phyloP scores from a whole-genome alignment of 1,139 yeast species.

The Kurtzmaniella quercitrusa region DNA sequence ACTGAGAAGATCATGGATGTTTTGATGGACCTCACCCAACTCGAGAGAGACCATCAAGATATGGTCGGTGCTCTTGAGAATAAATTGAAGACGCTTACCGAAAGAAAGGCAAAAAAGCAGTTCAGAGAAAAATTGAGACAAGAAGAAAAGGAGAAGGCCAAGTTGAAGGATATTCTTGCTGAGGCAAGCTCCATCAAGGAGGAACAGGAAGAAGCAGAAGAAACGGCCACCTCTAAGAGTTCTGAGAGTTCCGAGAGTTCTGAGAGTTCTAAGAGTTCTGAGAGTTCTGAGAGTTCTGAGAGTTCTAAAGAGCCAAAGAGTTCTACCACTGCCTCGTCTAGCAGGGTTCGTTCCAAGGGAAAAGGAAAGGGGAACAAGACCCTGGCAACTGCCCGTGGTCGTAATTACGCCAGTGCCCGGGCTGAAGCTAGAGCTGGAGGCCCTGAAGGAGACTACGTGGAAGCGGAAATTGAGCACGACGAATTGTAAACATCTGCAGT shows the following conservation, averaged over 20 bases:
- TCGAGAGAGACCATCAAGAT: slow-evolving; percentile 38
- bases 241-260: too few relatives aligned
- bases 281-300: too few relatives aligned
- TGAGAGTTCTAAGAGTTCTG: too few relatives aligned
- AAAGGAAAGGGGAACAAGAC: neutral
- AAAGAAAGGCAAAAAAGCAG: slow-evolving; percentile 34
- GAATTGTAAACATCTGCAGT: slow-evolving; percentile 2
- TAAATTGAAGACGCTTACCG: slow-evolving; percentile 28
- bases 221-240: neutral
- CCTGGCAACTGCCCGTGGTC: neutral
- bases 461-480: slow-evolving; percentile 5
- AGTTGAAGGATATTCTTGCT: slow-evolving; percentile 18
- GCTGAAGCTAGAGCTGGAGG: slow-evolving; percentile 1
- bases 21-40: slow-evolving; percentile 24
- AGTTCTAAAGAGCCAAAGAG: neutral
- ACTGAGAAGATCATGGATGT: slow-evolving; percentile 31
- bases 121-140: slow-evolving; percentile 29
- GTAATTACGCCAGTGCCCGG: neutral
- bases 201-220: slow-evolving; percentile 15
- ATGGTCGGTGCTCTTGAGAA: slow-evolving; percentile 34
- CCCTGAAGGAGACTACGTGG: neutral
- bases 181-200: slow-evolving; percentile 12
- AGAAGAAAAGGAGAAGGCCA: slow-evolving; percentile 15
- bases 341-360: neutral
- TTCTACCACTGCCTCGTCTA: slow-evolving; percentile 4